A percentile compares a stretch with the other conserved stretches of the same genome.
Conservation (phyloP, 768 basidiomycete genomes). For the Cystofilobasidium macerans region DNA sequence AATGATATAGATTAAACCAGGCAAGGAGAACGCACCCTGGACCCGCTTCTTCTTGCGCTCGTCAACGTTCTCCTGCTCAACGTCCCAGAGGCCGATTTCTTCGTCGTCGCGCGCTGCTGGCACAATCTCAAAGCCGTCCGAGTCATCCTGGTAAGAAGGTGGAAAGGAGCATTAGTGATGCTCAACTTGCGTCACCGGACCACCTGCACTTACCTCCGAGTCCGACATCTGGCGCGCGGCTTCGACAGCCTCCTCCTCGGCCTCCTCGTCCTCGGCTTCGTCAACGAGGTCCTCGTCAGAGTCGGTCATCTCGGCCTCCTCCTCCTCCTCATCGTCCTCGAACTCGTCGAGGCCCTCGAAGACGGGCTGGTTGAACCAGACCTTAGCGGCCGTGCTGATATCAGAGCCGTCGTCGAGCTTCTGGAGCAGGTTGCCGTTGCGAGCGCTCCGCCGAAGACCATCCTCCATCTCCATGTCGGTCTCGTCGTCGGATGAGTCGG, state of each 20-base stretch:
- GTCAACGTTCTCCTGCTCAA: constrained; percentile 64
- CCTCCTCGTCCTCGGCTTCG: constrained; percentile 35
- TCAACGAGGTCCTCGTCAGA: constrained; percentile 29
- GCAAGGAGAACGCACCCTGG: constrained; percentile 46
- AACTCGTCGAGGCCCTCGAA: constrained; percentile 54
- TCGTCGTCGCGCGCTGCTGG: constrained; percentile 51
- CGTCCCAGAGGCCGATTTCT: constrained; percentile 66
- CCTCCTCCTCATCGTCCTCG: constrained; percentile 41
- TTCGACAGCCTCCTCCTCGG: constrained; percentile 18
- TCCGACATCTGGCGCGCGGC: neutral
- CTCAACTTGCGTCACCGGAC: neutral
- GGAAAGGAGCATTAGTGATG: neutral
- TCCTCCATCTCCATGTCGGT: constrained; percentile 9
- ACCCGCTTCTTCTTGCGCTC: constrained; percentile 53
- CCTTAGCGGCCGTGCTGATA: constrained; percentile 48
- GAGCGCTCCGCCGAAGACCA: constrained; percentile 25
- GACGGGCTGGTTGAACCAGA: constrained; percentile 95
- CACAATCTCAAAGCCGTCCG: constrained; percentile 62
- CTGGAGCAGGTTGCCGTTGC: constrained; percentile 21
- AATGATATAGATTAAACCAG: neutral
- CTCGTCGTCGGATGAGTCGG: constrained; percentile 24
- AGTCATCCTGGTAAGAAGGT: constrained; percentile 39
- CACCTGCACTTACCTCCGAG: neutral
- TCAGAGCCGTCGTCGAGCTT: constrained; percentile 42
- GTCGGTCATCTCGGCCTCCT: constrained; percentile 37